Base-by-base conservation (phyloP, 257 asterid genomes). In the Solanum clarkiae region DNA sequence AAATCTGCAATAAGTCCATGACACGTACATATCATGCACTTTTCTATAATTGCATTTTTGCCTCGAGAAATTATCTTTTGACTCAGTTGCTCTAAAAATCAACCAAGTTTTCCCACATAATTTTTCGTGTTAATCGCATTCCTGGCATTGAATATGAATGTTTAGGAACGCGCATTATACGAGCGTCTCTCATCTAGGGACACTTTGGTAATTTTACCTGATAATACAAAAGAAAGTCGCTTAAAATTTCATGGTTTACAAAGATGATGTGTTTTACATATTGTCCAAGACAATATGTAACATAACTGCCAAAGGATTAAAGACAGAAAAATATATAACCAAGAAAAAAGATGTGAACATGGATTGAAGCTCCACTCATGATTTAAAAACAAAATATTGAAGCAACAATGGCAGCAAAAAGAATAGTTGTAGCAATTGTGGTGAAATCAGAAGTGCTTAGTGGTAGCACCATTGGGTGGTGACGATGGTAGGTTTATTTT, bases 331-430 rank as follows among this genome's bases (percentile, higher is more conserved):
- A 77, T 77, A 53, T 15, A 62, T 49, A 77, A 77, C 63, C 82
- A 77, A 77, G 47, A 51, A 77, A 77, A 8, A 74, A 47, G 81
- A 7, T 72, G 40, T 47, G 7, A 22, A 75, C 60, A 47, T 7
- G 18, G 44, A 75, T 45, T 49, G 13, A 74, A 47, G 81, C 42
- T 74, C 59, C 81, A 47, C 29, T 17, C 79, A 74, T 13, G 81
- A 14, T 81, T 22, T 40, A 17, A 80, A 86, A 88, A 88, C 90
- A 86, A 56, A 93, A 85, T 0, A 32, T 32, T 14, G 94, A 87
- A 32, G 91, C 91, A 72, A 80, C 93, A 40, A 87, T 57, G 8
- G 88, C 87, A 1, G 87, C 90, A 72, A 86, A 90, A 14, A 82
- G 86, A 0, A 83, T 63, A 8, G 87, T 86, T 26, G 85, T 85